phyloP scores from a whole-genome alignment of 2,329 filamentous ascomycete genomes.

The Coniochaeta ligniaria region DNA sequence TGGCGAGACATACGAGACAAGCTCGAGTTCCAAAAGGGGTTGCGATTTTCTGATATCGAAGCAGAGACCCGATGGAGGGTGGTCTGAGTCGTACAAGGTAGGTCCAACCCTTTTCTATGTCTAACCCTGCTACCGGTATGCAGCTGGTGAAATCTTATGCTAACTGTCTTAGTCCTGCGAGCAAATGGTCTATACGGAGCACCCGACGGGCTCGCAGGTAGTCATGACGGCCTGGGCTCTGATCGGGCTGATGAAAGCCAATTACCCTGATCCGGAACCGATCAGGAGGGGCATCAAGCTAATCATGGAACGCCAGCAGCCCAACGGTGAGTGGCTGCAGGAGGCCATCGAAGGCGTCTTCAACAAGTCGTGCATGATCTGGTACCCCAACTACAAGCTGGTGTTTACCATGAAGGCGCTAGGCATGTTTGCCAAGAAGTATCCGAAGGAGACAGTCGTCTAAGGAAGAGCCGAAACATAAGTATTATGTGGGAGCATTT shows the following conservation, averaged over 20 bases:
- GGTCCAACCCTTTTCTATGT: background rate
- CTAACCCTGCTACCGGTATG: background rate
- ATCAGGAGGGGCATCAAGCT: conserved; percentile 69
- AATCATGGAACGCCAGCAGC: conserved; percentile 77
- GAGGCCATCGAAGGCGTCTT: conserved; percentile 97
- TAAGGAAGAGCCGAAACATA: background rate
- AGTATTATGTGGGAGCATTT: background rate
- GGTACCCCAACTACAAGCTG: conserved; percentile 98
- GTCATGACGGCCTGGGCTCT: conserved; percentile 92
- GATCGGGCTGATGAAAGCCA: conserved; percentile 74
- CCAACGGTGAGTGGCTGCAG: conserved; percentile 90
- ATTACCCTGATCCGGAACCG: conserved; percentile 67
- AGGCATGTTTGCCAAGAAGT: conserved; percentile 35
- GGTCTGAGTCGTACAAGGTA: conserved; percentile 88
- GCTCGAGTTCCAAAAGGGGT: conserved; percentile 60
- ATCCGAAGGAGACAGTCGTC: background rate
- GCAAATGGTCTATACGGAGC: conserved; percentile 65
- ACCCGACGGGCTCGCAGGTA: conserved; percentile 71
- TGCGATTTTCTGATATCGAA: conserved; percentile 82
- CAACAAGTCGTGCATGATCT: conserved; percentile 99
- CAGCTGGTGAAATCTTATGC: background rate
- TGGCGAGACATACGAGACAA: conserved; percentile 75
- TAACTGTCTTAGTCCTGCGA: conserved; percentile 58
- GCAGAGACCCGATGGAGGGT: conserved; percentile 85
- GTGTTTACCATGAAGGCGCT: conserved; percentile 90